A percentile compares a stretch with the other conserved stretches of the same genome.
Conservation (phyloP, 495 filamentous ascomycete species). For the Choiromyces venosus region DNA sequence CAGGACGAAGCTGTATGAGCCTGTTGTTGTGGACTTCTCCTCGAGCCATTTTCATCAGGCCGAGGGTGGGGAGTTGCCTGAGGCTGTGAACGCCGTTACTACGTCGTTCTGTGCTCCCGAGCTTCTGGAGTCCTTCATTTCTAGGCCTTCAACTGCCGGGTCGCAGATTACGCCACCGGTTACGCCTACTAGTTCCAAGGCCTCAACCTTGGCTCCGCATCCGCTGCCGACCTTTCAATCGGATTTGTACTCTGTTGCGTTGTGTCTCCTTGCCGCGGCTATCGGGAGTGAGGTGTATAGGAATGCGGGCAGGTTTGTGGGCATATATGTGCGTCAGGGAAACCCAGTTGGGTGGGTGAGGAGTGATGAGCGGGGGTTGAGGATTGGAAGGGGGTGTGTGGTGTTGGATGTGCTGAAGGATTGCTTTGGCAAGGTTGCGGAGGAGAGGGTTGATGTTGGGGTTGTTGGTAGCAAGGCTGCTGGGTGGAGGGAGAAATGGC, state of each 20-base stretch:
- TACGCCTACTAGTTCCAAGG: conserved; percentile 1
- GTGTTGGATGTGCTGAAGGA: conserved; percentile 29
- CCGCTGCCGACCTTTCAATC: conserved; percentile 31
- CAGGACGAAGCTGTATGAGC: conserved; percentile 13
- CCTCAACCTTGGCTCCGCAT: neutral
- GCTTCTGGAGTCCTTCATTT: conserved; percentile 27
- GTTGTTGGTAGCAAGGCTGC: conserved; percentile 28
- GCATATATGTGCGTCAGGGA: conserved; percentile 38
- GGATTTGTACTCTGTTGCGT: conserved; percentile 36
- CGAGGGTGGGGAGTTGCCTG: conserved; percentile 12
- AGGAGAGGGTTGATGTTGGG: conserved; percentile 31
- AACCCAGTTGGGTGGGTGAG: conserved; percentile 40
- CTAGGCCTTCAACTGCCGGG: neutral
- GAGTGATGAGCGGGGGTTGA: conserved; percentile 28
- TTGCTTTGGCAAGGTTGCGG: conserved; percentile 38
- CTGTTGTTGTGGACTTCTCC: conserved; percentile 37
- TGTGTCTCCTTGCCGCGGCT: conserved; percentile 37
- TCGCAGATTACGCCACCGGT: conserved; percentile 7
- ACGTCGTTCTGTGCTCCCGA: conserved; percentile 37
- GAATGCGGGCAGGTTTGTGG: conserved; percentile 30
- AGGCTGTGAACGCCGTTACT: conserved; percentile 32
- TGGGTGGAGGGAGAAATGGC: conserved; percentile 30
- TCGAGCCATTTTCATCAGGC: conserved; percentile 19
- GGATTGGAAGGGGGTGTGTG: conserved; percentile 17
- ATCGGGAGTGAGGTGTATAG: conserved; percentile 38